Base-by-base conservation (phyloP, 2,329 filamentous ascomycete species). In the Paecilomyces dactylethromorphus region DNA sequence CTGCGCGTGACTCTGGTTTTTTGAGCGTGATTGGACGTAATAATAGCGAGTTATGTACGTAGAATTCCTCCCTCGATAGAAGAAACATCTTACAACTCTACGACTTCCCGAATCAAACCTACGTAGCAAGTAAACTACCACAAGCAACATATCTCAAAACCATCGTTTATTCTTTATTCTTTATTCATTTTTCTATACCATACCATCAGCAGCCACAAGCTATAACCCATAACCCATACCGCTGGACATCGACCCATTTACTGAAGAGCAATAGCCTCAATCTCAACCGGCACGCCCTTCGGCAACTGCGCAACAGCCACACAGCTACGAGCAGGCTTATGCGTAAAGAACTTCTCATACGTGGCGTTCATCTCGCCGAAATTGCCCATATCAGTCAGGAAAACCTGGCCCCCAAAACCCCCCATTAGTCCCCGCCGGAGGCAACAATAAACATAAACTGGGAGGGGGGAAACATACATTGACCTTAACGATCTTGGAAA, bases 361-460 rank as follows among this genome's bases (percentile, higher is more conserved):
- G 87, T 82, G 66, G 82, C 82, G 74, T 91, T 92, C 86, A 91
- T 90, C 71, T 87, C 84, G 55, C 84, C 87, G 72, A 97, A 97
- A 78, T 94, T 83, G 63, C 82, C 84, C 93, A 97, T 97, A 76
- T 95, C 89, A 55, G 89, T 88, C 62, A 97, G 79, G 83, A 97
- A 97, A 71, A 96, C 88, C 76, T 78, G 49, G 32, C 12, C 49
- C 10, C 7, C 26, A 15, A 21, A 33, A 21, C 15, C 26, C 52
- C 32, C 55, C 10, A 52, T 52, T 52, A 22, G 21, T 10, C 31
- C 3, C n/a, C 21, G 32, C 18, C 11, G 21, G 53, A 53, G 32
- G 26, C 29, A 57, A 45, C 7, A 56, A 29, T 5, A 39, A 58
- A 52, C 56, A 49, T 35, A 58, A 39, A 55, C 32, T 31, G 29